Conservation (phyloP, 176 grass and related monocot species). For the Neostapfia colusana region DNA sequence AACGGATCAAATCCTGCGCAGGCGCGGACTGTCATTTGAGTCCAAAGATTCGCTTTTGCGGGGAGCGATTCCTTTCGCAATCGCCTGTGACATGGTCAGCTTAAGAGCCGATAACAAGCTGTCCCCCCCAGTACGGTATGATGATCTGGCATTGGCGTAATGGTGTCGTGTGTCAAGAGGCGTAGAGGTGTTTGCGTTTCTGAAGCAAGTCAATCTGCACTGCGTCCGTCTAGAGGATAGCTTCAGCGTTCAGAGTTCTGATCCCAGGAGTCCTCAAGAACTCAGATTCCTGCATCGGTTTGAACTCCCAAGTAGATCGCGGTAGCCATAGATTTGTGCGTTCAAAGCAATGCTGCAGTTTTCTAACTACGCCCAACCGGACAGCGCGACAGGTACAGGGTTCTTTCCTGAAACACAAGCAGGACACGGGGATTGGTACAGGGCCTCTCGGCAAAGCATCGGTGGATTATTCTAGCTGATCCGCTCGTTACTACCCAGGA, state of each 20-base stretch:
- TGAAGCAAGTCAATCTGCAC: not conserved
- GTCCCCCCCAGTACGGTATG: too few relatives aligned
- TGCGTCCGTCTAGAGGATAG: not conserved
- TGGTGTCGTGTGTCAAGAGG: not conserved
- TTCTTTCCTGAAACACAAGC: conserved; percentile 22
- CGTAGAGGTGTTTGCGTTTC: not conserved
- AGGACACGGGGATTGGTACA: conserved; percentile 2
- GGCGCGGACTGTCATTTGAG: not conserved
- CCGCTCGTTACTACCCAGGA: conserved; percentile 48
- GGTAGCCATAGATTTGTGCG: conserved; percentile 21
- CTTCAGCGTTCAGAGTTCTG: not conserved
- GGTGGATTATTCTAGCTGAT: conserved; percentile 32
- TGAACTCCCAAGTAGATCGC: conserved; percentile 15
- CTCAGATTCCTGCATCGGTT: conserved; percentile 30
- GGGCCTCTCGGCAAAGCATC: not conserved
- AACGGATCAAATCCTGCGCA: conserved; percentile 46
- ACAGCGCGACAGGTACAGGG: not conserved
- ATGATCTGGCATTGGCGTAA: not conserved
- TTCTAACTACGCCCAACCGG: not conserved
- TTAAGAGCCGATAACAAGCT: not conserved
- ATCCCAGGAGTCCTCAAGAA: not conserved
- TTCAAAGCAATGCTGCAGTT: conserved; percentile 46
- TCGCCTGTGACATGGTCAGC: conserved; percentile 26
- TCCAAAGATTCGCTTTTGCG: conserved; percentile 30
- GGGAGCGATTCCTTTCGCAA: not conserved